Evolutionary conservation across 2,329 filamentous ascomycete species (phyloP).

Genomic region (Penicillium sp.): DNA sequence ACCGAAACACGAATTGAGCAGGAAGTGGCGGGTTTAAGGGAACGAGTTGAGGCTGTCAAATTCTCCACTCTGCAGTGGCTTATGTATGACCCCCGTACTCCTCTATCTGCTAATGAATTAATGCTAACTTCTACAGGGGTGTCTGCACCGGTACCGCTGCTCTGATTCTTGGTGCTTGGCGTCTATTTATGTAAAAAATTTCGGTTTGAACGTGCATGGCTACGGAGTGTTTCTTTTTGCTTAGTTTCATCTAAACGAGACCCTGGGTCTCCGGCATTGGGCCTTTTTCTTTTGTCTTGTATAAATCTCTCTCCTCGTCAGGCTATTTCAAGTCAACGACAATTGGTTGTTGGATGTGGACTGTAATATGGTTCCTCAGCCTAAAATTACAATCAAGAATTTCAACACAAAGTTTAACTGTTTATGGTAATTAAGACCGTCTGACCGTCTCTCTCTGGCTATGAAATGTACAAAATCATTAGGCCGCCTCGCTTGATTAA

Average conservation of each 20-base stretch:
- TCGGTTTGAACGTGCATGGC: conserved; percentile 16
- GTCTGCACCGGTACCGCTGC: conserved; percentile 67
- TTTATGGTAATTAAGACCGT: background rate
- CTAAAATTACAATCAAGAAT: background rate
- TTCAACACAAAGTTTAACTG: background rate
- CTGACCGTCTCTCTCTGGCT: background rate
- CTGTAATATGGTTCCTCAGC: background rate
- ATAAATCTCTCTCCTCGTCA: conserved; percentile 4
- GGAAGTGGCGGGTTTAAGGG: conserved; percentile 84
- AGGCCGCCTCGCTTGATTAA: too few species aligned
- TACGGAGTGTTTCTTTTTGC: conserved; percentile 17
- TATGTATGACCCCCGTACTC: conserved; percentile 65
- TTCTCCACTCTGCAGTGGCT: conserved; percentile 98
- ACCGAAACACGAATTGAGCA: conserved; percentile 98
- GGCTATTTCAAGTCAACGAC: background rate
- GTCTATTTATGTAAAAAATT: conserved; percentile 59
- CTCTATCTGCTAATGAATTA: conserved; percentile 11
- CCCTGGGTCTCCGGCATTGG: background rate
- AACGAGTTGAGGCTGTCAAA: conserved; percentile 95
- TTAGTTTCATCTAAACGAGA: background rate
- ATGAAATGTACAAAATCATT: too few species aligned
- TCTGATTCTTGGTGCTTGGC: conserved; percentile 67
- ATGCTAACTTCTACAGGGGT: conserved; percentile 49
- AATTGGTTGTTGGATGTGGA: background rate
- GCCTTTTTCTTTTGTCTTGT: conserved; percentile 12